A percentile compares a stretch with the other conserved stretches of the same genome.
phyloP scores from a whole-genome alignment of 2,329 filamentous ascomycete genomes.

The Zymoseptoria ardabiliae region DNA sequence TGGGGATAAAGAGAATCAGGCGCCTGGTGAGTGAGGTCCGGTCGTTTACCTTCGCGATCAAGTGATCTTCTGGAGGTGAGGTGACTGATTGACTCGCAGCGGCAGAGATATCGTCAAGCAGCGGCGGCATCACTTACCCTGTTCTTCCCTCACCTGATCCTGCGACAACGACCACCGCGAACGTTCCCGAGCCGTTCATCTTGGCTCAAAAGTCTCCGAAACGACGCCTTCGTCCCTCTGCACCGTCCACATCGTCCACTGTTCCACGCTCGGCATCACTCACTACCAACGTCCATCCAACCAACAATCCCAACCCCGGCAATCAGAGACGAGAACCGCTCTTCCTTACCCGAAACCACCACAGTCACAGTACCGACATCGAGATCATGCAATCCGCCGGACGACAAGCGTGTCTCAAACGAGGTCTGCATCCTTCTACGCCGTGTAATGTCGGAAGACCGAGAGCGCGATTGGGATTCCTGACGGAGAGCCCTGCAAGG shows the following conservation, averaged over 20 bases:
- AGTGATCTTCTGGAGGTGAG: too few relatives aligned
- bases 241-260: not conserved
- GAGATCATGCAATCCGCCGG: not conserved
- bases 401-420: not conserved
- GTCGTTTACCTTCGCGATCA: too few relatives aligned
- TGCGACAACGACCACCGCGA: not conserved
- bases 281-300: not conserved
- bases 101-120: too few relatives aligned
- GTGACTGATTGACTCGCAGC: too few relatives aligned
- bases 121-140: not conserved
- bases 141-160: not conserved
- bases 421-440: not conserved
- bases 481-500: not conserved
- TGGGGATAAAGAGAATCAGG: not conserved
- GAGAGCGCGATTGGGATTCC: not conserved
- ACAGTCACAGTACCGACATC: not conserved
- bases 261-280: not conserved
- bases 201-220: too few relatives aligned
- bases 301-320: too few relatives aligned
- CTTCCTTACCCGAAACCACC: not conserved
- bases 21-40: not conserved
- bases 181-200: not conserved
- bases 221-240: not conserved
- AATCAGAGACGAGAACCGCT: not conserved
- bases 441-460: not conserved